Conservation (phyloP, 2,329 filamentous ascomycete species). For the Colletotrichum sp. region DNA sequence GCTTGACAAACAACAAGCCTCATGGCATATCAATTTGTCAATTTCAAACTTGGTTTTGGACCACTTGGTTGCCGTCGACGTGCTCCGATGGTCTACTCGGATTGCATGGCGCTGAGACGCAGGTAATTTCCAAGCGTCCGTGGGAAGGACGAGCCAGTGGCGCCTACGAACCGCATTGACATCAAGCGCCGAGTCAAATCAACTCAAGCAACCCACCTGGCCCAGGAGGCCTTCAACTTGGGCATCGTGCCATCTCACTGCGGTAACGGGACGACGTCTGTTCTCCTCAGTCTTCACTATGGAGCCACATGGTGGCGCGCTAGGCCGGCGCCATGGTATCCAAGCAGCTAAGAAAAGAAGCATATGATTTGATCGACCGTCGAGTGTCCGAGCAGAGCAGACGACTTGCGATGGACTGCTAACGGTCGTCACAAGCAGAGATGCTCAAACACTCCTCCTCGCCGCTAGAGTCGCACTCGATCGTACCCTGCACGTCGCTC, state of each 20-base stretch:
- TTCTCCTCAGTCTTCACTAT: neutral
- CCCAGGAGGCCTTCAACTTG: neutral
- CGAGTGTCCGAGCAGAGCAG: neutral
- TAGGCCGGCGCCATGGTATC: neutral
- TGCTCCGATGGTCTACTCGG: neutral
- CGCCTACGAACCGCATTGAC: constrained; percentile 1
- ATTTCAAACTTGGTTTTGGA: neutral
- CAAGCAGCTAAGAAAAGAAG: constrained; percentile 6
- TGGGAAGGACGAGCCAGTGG: neutral
- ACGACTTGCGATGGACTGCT: neutral
- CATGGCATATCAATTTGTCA: neutral
- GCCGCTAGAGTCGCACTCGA: constrained; percentile 5
- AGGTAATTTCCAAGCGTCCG: constrained; percentile 5
- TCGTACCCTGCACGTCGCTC: neutral
- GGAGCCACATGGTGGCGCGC: neutral
- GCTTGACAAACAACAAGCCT: neutral
- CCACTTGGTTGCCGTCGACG: neutral
- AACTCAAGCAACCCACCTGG: neutral
- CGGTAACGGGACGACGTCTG: neutral
- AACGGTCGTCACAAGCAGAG: neutral
- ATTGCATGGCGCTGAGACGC: neutral
- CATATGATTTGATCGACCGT: constrained; percentile 2
- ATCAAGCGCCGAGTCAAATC: neutral
- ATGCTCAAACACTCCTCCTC: neutral
- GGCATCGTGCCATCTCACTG: neutral